These are phyloP conservation scores for Neofusicoccum cordaticola DNA, from an alignment of 2,329 filamentous ascomycete genomes.

Conservation along the genomic window DNA sequence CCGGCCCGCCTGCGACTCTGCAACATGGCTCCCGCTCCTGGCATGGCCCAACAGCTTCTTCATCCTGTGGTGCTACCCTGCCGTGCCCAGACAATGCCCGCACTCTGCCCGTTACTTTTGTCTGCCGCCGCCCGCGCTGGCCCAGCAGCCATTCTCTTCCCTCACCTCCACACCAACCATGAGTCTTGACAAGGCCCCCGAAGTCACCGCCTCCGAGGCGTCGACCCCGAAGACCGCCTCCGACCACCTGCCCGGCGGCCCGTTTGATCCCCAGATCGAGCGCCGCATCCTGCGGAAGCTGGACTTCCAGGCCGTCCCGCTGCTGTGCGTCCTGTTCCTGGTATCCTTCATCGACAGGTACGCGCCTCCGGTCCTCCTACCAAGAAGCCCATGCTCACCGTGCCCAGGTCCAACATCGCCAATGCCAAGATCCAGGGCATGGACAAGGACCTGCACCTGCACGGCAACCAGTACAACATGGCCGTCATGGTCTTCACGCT, in stretches of 20 bases:
- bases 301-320: conserved; percentile 29
- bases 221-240: not conserved
- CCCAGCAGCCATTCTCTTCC: not conserved
- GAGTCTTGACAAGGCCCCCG: not conserved
- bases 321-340: conserved; percentile 34
- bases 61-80: not conserved
- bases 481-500: conserved; percentile 39
- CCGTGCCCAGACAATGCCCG: conserved; percentile 1
- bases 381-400: too few relatives aligned
- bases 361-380: not conserved
- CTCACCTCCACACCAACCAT: not conserved
- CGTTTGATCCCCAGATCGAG: conserved; percentile 28
- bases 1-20: not conserved
- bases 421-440: conserved; percentile 33
- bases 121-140: not conserved
- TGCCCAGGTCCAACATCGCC: conserved; percentile 25
- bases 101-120: not conserved
- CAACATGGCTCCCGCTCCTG: not conserved
- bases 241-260: conserved; percentile 9
- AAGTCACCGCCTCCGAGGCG: not conserved
- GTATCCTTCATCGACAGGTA: conserved; percentile 32
- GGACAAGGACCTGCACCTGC: conserved; percentile 34
- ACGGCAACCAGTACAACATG: conserved; percentile 37
- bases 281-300: conserved; percentile 29
- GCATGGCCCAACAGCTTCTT: not conserved